Base-by-base conservation (phyloP, 306 rosid species). In the Begonia masoniana region DNA sequence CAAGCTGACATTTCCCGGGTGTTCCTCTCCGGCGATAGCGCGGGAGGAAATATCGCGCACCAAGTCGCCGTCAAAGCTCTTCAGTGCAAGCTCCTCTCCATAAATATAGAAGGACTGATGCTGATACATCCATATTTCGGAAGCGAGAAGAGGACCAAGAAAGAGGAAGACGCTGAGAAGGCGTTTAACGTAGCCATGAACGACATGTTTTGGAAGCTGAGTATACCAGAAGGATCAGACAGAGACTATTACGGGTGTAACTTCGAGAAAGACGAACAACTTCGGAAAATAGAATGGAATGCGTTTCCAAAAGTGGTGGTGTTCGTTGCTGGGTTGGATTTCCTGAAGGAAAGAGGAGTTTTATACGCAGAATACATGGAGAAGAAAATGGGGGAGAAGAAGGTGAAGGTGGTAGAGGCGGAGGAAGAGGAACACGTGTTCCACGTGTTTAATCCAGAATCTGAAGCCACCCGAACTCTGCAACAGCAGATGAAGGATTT, bases 21-120 rank as follows among this genome's bases (percentile, higher is more conserved):
- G 15, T 89, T 89, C 62, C 85, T 85, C 17, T 71, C 91, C 2
- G 91, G 95, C 4, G 94, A 89, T 13, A 85, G 94, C 62, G 95
- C 97, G n/a, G 97, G 95, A 31, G 97, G 87, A 13, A 89, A 85
- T 73, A 85, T 81, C 55, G 71, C 68, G 4, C 94, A 89, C 52
- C 54, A 85, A 48, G 87, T 89, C 51, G 82, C 84, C 9, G 10
- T 78, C 41, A 78, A 66, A 63, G 43, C 74, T 9, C 63, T 78
- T 48, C 57, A 50, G 21, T 50, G 55, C 41, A 35, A 39, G 13
- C 56, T 17, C 42, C 51, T 67, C 12, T 51, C 55, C 36, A 15
- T 78, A 21, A 78, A 57, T 12, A 67, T 85, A 62, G 72, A 60
- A 58, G 95, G 95, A 10, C 19, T 85, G 13, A 36, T 83, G 76